Conservation (phyloP, 768 basidiomycete species). For the Cystobasidium tubakii region DNA sequence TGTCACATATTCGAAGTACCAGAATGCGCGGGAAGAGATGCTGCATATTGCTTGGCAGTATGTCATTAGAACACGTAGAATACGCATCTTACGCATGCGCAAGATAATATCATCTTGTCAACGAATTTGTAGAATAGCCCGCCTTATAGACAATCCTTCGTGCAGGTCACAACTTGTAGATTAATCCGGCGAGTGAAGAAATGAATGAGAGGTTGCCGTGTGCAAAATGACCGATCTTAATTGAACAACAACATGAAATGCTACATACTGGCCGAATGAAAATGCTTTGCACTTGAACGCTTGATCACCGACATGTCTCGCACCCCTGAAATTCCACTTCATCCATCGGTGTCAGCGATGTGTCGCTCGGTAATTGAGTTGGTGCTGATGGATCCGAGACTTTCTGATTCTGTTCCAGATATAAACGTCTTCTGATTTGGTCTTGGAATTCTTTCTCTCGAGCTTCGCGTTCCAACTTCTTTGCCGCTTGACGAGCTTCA, state of each 20-base stretch:
- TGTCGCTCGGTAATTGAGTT: not conserved
- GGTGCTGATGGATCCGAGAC: conserved; percentile 30
- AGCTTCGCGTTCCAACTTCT: conserved; percentile 64
- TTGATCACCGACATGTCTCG: conserved; percentile 32
- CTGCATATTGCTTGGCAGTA: not conserved
- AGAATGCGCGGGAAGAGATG: too few relatives aligned
- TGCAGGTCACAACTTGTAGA: not conserved
- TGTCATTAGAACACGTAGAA: not conserved
- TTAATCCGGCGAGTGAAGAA: not conserved
- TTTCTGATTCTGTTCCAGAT: conserved; percentile 42
- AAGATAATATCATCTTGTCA: not conserved
- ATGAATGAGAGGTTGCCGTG: not conserved
- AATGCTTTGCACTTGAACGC: not conserved
- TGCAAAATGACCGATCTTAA: not conserved
- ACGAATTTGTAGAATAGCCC: not conserved
- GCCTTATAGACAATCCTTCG: not conserved
- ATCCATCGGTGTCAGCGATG: conserved; percentile 6
- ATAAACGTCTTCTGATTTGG: conserved; percentile 36
- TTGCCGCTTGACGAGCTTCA: conserved; percentile 70
- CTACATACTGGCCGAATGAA: not conserved
- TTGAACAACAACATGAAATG: not conserved
- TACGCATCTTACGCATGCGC: not conserved
- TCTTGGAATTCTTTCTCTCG: conserved; percentile 51
- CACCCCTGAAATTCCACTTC: conserved; percentile 38
- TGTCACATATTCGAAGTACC: too few relatives aligned